Evolutionary conservation across 2,329 filamentous ascomycete species (phyloP).

Genomic region (Calonectria crousiana): DNA sequence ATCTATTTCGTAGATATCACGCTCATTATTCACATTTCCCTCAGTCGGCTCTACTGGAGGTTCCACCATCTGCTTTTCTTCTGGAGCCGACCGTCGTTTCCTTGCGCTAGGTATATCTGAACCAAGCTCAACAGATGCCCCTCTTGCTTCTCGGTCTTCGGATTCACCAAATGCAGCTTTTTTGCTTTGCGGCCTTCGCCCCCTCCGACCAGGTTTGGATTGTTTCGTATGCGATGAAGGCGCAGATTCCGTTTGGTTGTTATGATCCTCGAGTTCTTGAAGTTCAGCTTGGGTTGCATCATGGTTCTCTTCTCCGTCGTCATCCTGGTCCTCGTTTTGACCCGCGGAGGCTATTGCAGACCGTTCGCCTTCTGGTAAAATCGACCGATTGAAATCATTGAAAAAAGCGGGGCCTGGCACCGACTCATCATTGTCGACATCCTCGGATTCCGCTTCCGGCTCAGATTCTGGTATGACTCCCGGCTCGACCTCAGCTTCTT

Average conservation of each 20-base stretch:
- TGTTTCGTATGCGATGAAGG: not conserved
- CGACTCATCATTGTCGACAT: conserved; percentile 26
- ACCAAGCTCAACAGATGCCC: conserved; percentile 30
- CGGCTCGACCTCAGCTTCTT: not conserved
- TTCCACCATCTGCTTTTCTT: not conserved
- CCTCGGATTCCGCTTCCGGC: not conserved
- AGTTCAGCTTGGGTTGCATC: not conserved
- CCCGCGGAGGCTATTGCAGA: not conserved
- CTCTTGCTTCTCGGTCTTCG: conserved; percentile 3
- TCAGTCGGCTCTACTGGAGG: not conserved
- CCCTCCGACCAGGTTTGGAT: not conserved
- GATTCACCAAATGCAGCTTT: conserved; percentile 24
- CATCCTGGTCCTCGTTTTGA: not conserved
- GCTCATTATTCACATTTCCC: not conserved
- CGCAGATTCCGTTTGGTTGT: not conserved
- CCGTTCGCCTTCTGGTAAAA: conserved; percentile 6
- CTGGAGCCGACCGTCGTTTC: not conserved
- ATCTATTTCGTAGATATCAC: conserved; percentile 4
- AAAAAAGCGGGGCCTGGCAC: conserved; percentile 19
- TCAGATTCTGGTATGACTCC: not conserved
- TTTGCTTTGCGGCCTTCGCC: conserved; percentile 22
- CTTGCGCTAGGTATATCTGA: not conserved
- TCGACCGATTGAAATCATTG: conserved; percentile 29
- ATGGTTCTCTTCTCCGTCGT: not conserved
- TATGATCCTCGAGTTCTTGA: not conserved